Evolutionary conservation across 352 stramenopile genomes (phyloP), one percentile per base, ranked within the genome.

Genomic region (Phytophthora lateralis): DNA sequence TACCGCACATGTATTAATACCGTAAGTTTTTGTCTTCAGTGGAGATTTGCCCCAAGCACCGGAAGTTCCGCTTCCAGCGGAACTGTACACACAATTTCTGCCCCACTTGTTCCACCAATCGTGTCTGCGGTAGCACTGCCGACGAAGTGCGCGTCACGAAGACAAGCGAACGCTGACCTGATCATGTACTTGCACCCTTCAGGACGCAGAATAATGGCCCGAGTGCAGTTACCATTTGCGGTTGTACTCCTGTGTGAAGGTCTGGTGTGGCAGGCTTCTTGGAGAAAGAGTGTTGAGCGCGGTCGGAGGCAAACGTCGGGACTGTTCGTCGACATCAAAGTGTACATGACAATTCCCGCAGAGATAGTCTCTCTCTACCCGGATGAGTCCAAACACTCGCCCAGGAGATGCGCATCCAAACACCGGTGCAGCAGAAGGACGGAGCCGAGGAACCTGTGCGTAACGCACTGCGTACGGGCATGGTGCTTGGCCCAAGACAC

Each of bases 381-480:
- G 32, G 43, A 48, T 48, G 30, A 39, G 54, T 62, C 54, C 20
- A 62, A 62, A 62, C 55, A 54, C 18, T 50, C 14, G 3, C 26
- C 3, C n/a, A 18, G 17, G 7, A 35, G 15, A 43, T 26, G 21
- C 18, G 42, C 53, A 21, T 58, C 51, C 51, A 47, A 57, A 47
- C 49, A 57, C 41, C 9, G 18, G 7, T 24, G 10, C 41, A 46
- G 41, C 18, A 46, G 12, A 29, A 17, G 17, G 41, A 46, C 35
- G 35, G 14, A 17, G 35, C 15, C 35, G 3, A 42, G 15, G 6
- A 20, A 42, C 15, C 35, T 42, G 14, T 42, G 35, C 15, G n/a
- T n/a, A n/a, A n/a, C n/a, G n/a, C n/a, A n/a, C n/a, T n/a, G n/a
- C n/a, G 35, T 42, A 3, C 14, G 14, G 14, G 14, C 15, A 15